Evolutionary conservation across 1,284 basidiomycete species (phyloP), one percentile per base, ranked within the genome.

Genomic region (Paramarasmius palmivorus): DNA sequence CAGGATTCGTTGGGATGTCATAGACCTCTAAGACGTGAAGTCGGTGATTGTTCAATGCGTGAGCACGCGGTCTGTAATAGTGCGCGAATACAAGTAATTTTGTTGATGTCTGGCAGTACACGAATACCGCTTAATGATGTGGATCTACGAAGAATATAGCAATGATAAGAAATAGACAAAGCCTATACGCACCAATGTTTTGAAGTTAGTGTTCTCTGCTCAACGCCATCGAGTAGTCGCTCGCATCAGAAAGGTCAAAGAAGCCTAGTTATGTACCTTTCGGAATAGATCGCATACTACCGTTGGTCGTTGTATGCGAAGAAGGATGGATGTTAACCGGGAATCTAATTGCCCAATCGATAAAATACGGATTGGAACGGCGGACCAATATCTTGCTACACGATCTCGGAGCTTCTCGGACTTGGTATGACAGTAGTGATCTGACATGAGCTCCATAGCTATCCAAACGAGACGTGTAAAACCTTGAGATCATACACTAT

Each of bases 11-110:
- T 50, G 63, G 76, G 49, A 66, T 65, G 42, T 63, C 58, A 50
- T 70, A 73, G 52, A 63, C 65, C 59, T 70, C 68, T 56, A 67
- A 61, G 32, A 69, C 54, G 41, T 60, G 57, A 55, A 62, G 59
- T 48, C 52, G 55, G 47, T 23, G 34, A n/a, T n/a, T 49, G 8
- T 59, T 22, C 39, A 55, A 52, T 54, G 44, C 32, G 49, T 35
- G n/a, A 45, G 55, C 50, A 57, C 65, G 37, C 48, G 61, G 45
- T 58, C 51, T 23, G 56, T 65, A 23, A 77, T 57, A 5, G 75
- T 73, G 35, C 84, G 82, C 29, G n/a, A 86, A 72, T 53, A 84
- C 73, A 32, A 88, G 68, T 10, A 88, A 65, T 48, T 81, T 72
- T n/a, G n/a, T 70, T 65, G 61, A 86, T 81, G 3, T 67, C 65